Conservation (phyloP, 1,139 yeast species). For the Blastobotrys raffinosifermentans region DNA sequence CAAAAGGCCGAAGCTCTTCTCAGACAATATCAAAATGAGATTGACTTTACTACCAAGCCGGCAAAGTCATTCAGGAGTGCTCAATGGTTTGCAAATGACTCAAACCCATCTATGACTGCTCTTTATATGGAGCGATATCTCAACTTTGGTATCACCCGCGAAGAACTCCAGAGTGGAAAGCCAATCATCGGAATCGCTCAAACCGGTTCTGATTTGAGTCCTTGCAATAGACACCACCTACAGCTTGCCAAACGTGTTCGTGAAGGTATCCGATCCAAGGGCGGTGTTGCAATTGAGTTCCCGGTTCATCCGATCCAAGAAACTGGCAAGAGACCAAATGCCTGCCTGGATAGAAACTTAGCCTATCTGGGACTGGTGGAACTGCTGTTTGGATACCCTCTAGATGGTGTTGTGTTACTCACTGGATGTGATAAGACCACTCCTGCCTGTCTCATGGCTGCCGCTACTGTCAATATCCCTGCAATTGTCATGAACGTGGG, state of each 20-base stretch:
- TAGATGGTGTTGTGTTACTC: constrained; percentile 29
- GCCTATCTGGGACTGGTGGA: constrained; percentile 25
- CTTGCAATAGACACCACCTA: constrained; percentile 26
- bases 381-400: constrained; percentile 24
- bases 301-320: constrained; percentile 28
- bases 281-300: constrained; percentile 25
- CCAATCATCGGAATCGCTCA: constrained; percentile 29
- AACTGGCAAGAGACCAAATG: constrained; percentile 26
- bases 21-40: constrained; percentile 9
- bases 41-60: constrained; percentile 6
- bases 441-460: constrained; percentile 34
- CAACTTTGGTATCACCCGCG: constrained; percentile 23
- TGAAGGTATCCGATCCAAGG: constrained; percentile 23
- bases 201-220: constrained; percentile 25
- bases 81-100: constrained; percentile 23
- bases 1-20: constrained; percentile 16
- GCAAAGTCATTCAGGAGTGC: constrained; percentile 15
- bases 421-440: constrained; percentile 36
- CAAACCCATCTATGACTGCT: constrained; percentile 24
- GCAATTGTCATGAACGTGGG: constrained; percentile 35
- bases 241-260: constrained; percentile 25
- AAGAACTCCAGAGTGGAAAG: constrained; percentile 23
- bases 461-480: constrained; percentile 33
- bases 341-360: constrained; percentile 23
- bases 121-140: constrained; percentile 24